phyloP scores from a whole-genome alignment of 768 basidiomycete species.

The Rhizopogon vulgaris region DNA sequence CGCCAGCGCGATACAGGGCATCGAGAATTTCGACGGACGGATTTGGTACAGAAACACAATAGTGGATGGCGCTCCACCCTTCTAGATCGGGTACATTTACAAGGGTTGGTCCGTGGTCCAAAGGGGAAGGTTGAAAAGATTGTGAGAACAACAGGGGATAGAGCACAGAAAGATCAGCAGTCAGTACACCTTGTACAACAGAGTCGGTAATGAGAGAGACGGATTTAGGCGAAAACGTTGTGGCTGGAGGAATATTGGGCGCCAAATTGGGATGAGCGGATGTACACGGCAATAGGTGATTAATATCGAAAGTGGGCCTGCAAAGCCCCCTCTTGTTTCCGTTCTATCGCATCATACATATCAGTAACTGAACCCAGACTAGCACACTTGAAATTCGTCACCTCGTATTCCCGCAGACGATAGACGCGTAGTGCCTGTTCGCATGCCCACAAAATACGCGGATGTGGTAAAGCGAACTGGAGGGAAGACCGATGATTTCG shows the following conservation, averaged over 20 bases:
- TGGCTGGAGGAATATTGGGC: constrained; percentile 21
- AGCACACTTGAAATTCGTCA: constrained; percentile 21
- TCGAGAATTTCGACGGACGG: constrained; percentile 63
- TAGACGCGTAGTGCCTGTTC: constrained; percentile 58
- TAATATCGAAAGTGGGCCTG: constrained; percentile 16
- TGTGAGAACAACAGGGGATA: constrained; percentile 50
- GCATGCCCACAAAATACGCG: constrained; percentile 62
- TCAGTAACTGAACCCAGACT: constrained; percentile 1
- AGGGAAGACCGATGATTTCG: constrained; percentile 66
- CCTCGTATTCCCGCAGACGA: constrained; percentile 56
- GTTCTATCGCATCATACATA: constrained; percentile 12
- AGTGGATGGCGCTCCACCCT: constrained; percentile 72
- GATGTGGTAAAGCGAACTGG: constrained; percentile 61
- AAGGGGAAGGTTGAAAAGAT: constrained; percentile 37
- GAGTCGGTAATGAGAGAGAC: constrained; percentile 40
- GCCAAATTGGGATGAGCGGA: constrained; percentile 15
- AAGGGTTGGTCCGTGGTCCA: constrained; percentile 37
- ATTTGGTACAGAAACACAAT: constrained; percentile 49
- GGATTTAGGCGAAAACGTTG: constrained; percentile 34
- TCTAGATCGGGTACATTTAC: constrained; percentile 63
- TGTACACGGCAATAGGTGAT: constrained; percentile 21
- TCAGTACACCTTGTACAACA: constrained; percentile 48
- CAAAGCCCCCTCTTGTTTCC: constrained; percentile 25
- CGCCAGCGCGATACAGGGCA: constrained; percentile 68
- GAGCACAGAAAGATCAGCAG: constrained; percentile 44